Evolutionary conservation across 2,329 filamentous ascomycete species (phyloP).

Genomic region (Fusarium lyarnte): DNA sequence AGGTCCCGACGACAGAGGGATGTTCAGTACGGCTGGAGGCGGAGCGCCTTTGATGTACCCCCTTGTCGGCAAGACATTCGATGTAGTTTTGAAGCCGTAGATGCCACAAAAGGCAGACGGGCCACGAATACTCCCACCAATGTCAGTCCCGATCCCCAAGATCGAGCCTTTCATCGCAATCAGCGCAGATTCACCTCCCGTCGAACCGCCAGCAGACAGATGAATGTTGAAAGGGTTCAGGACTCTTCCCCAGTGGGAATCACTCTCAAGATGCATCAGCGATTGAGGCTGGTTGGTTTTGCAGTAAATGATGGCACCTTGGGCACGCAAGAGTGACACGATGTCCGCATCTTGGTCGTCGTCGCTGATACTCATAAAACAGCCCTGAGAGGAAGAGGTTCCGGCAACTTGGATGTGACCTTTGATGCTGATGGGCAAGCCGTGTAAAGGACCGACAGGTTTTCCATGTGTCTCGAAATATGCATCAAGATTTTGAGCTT

Average conservation of each 20-base stretch:
- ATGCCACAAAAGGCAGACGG: conserved; percentile 21
- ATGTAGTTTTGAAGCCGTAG: conserved; percentile 22
- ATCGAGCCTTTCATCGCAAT: conserved; percentile 45
- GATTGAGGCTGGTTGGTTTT: conserved; percentile 73
- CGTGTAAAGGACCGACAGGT: conserved; percentile 21
- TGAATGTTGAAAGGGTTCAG: conserved; percentile 69
- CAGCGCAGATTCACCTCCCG: conserved; percentile 61
- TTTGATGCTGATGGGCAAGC: conserved; percentile 31
- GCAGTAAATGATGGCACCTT: conserved; percentile 72
- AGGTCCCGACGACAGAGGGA: conserved; percentile 36
- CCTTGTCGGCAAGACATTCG: neutral
- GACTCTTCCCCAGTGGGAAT: conserved; percentile 69
- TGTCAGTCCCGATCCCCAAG: conserved; percentile 12
- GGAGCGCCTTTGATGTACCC: conserved; percentile 29
- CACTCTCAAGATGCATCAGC: conserved; percentile 56
- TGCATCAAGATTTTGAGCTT: conserved; percentile 14
- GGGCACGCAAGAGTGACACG: conserved; percentile 64
- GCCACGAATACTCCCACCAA: conserved; percentile 15
- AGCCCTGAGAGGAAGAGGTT: conserved; percentile 14
- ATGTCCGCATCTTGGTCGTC: conserved; percentile 43
- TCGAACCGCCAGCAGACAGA: conserved; percentile 70
- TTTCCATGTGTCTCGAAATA: conserved; percentile 6
- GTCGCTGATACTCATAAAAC: conserved; percentile 13
- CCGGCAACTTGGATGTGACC: conserved; percentile 33
- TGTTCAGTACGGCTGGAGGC: conserved; percentile 47